These are phyloP conservation scores for Gossypium gossypioides DNA, from an alignment of 441 rosid species.

Conservation along the genomic window DNA sequence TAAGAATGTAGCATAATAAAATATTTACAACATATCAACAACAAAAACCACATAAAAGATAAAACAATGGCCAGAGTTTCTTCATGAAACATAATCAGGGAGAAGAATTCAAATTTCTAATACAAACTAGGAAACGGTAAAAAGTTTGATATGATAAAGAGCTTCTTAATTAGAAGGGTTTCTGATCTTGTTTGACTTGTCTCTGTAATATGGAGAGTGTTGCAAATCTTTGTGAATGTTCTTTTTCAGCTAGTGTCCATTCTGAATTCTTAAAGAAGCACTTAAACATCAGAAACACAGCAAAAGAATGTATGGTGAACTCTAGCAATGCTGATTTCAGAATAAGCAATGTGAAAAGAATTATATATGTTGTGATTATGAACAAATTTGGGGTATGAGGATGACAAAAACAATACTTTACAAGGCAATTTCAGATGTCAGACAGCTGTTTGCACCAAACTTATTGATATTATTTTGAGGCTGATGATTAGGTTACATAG, in stretches of 20 bases:
- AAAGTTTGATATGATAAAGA: background rate
- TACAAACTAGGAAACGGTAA: background rate
- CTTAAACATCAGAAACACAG: background rate
- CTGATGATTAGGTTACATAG: background rate
- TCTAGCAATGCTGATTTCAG: background rate
- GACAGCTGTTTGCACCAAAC: background rate
- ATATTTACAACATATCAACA: slow-evolving; percentile 3
- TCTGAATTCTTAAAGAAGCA: background rate
- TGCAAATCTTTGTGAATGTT: background rate
- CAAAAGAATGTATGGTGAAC: background rate
- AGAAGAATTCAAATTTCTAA: background rate
- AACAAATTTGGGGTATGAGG: background rate
- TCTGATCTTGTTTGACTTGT: background rate
- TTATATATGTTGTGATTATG: background rate
- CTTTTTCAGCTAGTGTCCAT: background rate
- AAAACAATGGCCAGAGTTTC: background rate
- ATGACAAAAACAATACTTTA: background rate
- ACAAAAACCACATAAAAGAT: background rate
- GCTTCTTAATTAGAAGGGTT: background rate
- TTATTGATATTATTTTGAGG: background rate
- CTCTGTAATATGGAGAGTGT: background rate
- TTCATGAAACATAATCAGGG: background rate
- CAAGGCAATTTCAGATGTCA: background rate
- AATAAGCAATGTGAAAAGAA: background rate
- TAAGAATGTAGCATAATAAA: background rate